Evolutionary conservation across 805 yeast species (phyloP).

Genomic region (Ogataea chonburiensis): DNA sequence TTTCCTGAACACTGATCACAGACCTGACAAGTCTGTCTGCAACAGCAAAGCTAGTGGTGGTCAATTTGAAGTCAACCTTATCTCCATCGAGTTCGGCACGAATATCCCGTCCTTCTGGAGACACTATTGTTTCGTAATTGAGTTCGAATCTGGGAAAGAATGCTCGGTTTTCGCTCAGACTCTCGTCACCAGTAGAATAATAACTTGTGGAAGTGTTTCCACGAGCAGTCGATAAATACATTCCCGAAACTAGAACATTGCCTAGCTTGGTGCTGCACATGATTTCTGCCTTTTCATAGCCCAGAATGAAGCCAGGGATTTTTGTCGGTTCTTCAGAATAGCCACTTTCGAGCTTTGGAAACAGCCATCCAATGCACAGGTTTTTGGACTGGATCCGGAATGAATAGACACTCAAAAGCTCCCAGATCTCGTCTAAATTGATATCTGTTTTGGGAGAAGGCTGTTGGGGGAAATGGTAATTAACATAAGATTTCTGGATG

Average conservation of each 20-base stretch:
- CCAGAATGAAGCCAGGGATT: conserved; percentile 71
- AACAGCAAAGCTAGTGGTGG: conserved; percentile 53
- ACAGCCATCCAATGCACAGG: conserved; percentile 78
- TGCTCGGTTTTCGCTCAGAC: conserved; percentile 54
- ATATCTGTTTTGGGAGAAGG: conserved; percentile 1
- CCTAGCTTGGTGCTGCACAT: conserved; percentile 62
- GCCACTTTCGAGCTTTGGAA: conserved; percentile 40
- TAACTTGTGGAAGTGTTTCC: conserved; percentile 52
- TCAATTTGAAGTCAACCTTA: conserved; percentile 61
- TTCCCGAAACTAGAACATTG: conserved; percentile 63
- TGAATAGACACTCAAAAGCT: conserved; percentile 41
- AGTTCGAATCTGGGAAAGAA: conserved; percentile 69
- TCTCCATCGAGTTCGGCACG: conserved; percentile 62
- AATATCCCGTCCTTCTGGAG: conserved; percentile 35
- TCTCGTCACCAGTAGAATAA: conserved; percentile 44
- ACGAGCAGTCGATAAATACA: conserved; percentile 69
- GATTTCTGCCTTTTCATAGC: conserved; percentile 72
- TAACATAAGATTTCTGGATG: conserved; percentile 9
- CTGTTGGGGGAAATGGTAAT: not conserved
- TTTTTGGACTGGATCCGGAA: conserved; percentile 61
- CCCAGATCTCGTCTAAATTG: conserved; percentile 17
- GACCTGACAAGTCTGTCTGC: conserved; percentile 55
- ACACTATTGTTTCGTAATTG: conserved; percentile 34
- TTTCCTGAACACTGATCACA: conserved; percentile 34
- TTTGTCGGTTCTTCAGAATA: conserved; percentile 21